A percentile compares a stretch with the other conserved stretches of the same genome.
These are phyloP conservation scores for Sporisorium iseilematis-ciliati DNA, from an alignment of 1,284 basidiomycete genomes.

Conservation along the genomic window DNA sequence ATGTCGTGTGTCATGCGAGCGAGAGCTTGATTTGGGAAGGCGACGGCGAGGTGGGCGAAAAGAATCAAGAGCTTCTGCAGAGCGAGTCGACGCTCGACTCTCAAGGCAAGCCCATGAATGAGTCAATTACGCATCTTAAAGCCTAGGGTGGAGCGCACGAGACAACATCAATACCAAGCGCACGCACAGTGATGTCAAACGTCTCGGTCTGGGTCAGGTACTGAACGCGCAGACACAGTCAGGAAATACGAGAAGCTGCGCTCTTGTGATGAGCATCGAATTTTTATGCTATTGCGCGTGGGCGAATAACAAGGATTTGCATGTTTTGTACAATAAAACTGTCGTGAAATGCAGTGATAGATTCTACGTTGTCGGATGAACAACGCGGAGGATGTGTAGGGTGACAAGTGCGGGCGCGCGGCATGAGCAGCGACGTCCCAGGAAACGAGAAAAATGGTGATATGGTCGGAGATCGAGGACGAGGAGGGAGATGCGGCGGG, in stretches of 20 bases:
- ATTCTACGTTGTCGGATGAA: constrained; percentile 4
- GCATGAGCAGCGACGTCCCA: neutral
- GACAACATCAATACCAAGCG: constrained; percentile 48
- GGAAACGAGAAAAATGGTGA: neutral
- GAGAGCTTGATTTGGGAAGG: no score
- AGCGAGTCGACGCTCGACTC: neutral
- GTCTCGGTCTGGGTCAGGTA: constrained; percentile 54
- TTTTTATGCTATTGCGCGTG: constrained; percentile 38
- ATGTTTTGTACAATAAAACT: constrained; percentile 44
- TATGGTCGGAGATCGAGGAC: neutral
- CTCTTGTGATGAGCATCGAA: constrained; percentile 27
- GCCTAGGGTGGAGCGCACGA: no score
- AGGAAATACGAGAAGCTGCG: constrained; percentile 30
- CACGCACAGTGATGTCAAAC: constrained; percentile 47
- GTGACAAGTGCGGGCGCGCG: neutral
- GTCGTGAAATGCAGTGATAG: constrained; percentile 11
- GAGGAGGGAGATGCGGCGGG: neutral
- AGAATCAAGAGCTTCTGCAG: no score
- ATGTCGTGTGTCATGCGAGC: no score
- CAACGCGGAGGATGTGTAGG: constrained; percentile 1
- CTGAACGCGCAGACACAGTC: no score
- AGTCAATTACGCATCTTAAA: neutral
- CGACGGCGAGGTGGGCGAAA: no score
- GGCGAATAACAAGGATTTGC: constrained; percentile 24
- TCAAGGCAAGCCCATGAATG: neutral